These are phyloP conservation scores for Penicillium steckii DNA, from an alignment of 495 filamentous ascomycete species.

Conservation along the genomic window DNA sequence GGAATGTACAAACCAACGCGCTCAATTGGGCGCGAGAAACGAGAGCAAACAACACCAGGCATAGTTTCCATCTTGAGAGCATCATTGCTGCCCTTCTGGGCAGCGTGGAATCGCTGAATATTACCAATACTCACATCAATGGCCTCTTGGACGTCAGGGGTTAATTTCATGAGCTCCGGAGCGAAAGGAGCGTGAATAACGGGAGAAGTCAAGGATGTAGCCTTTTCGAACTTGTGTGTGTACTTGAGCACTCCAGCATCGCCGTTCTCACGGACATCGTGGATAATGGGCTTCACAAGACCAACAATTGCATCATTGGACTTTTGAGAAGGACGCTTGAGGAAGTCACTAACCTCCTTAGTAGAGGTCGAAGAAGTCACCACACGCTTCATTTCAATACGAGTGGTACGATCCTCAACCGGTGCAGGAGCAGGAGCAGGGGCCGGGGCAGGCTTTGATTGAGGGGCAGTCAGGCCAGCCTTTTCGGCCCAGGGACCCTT, in stretches of 20 bases:
- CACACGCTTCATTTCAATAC: conserved; percentile 80
- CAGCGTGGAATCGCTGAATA: conserved; percentile 88
- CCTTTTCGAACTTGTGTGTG: conserved; percentile 96
- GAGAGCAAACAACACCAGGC: conserved; percentile 92
- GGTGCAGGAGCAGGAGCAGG: conserved; percentile 36
- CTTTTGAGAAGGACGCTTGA: conserved; percentile 88
- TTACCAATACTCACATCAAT: conserved; percentile 93
- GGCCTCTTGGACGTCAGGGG: conserved; percentile 79
- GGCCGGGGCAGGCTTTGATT: conserved; percentile 38
- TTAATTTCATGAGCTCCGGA: conserved; percentile 75
- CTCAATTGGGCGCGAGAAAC: conserved; percentile 90
- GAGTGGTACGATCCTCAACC: conserved; percentile 49
- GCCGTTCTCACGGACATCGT: conserved; percentile 74
- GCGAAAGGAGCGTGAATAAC: conserved; percentile 89
- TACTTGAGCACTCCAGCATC: conserved; percentile 87
- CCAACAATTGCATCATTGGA: conserved; percentile 86
- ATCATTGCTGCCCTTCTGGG: conserved; percentile 74
- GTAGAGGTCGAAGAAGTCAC: conserved; percentile 59
- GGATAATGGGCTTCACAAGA: conserved; percentile 87
- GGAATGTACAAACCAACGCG: conserved; percentile 93
- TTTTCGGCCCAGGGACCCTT: conserved; percentile 87
- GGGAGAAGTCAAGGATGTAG: conserved; percentile 81
- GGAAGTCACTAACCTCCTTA: conserved; percentile 62
- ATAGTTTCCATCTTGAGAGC: conserved; percentile 88
- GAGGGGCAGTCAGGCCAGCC: conserved; percentile 58